A percentile compares a stretch with the other conserved stretches of the same genome.
phyloP scores from a whole-genome alignment of 129 eudicot species.

The Tanacetum coccineum region DNA sequence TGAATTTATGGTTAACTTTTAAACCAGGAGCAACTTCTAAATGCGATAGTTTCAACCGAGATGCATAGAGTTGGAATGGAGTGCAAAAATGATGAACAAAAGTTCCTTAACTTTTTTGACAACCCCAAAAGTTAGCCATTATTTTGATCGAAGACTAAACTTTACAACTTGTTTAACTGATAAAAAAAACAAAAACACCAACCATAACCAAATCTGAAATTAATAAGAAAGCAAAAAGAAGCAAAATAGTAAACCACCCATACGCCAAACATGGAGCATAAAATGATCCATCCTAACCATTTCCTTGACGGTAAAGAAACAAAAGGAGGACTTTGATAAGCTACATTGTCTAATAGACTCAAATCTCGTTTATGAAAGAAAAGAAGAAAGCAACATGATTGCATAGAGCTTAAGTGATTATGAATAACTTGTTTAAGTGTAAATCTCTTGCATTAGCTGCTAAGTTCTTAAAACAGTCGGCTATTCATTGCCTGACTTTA shows the following conservation, averaged over 20 bases:
- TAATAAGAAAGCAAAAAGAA: background rate
- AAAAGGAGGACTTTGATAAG: background rate
- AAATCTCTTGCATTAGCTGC: background rate
- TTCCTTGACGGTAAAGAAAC: slow-evolving; percentile 4
- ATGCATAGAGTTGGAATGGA: slow-evolving; percentile 11
- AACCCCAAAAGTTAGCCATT: background rate
- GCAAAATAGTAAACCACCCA: no score
- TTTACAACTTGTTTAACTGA: background rate
- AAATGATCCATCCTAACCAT: background rate
- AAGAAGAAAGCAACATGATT: background rate
- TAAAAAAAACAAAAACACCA: background rate
- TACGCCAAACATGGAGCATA: background rate
- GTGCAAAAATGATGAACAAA: slow-evolving; percentile 11
- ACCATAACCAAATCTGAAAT: slow-evolving; percentile 5
- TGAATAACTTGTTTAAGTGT: background rate
- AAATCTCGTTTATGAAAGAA: background rate
- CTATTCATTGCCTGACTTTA: slow-evolving; percentile 10
- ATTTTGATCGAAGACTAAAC: background rate
- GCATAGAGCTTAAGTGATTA: background rate
- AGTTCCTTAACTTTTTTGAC: slow-evolving; percentile 1
- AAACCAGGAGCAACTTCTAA: slow-evolving; percentile 13
- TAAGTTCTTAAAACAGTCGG: background rate
- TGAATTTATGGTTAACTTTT: background rate
- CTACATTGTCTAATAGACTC: background rate
- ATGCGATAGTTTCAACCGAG: background rate